phyloP scores from a whole-genome alignment of 495 filamentous ascomycete genomes.

The Letharia columbiana region DNA sequence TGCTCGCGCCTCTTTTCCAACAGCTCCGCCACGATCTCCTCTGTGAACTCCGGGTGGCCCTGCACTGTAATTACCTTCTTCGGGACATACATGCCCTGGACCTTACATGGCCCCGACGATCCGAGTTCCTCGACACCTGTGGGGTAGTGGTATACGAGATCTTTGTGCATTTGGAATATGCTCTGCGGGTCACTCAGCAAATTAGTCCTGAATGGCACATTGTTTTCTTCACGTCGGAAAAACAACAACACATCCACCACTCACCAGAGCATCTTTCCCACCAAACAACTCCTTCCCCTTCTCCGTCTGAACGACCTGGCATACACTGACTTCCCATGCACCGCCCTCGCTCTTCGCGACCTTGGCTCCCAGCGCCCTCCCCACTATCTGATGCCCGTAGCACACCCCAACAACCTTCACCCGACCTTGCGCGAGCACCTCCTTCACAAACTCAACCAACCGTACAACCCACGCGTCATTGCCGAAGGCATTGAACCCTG shows the following conservation, averaged over 20 bases:
- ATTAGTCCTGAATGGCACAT: no score
- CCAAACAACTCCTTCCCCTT: slow-evolving; percentile 68
- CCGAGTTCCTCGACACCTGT: slow-evolving; percentile 54
- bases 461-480: slow-evolving; percentile 65
- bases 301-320: slow-evolving; percentile 56
- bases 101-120: slow-evolving; percentile 53
- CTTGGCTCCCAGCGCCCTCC: slow-evolving; percentile 58
- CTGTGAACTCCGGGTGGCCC: slow-evolving; percentile 84
- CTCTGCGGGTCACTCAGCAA: slow-evolving; percentile 37
- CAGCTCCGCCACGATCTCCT: slow-evolving; percentile 64
- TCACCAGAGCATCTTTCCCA: slow-evolving; percentile 56
- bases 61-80: slow-evolving; percentile 67
- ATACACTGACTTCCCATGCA: slow-evolving; percentile 72
- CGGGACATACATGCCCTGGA: slow-evolving; percentile 74
- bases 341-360: slow-evolving; percentile 59
- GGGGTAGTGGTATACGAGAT: slow-evolving; percentile 63
- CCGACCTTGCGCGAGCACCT: slow-evolving; percentile 46
- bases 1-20: slow-evolving; percentile 47
- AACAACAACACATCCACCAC: slow-evolving; percentile 24
- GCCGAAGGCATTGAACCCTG: slow-evolving; percentile 55
- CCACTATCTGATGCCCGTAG: slow-evolving; percentile 89
- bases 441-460: slow-evolving; percentile 60
- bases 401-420: slow-evolving; percentile 73
- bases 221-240: no score
- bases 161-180: slow-evolving; percentile 85